Conservation (phyloP, 2,329 filamentous ascomycete genomes). For the Cladosporium sp. region DNA sequence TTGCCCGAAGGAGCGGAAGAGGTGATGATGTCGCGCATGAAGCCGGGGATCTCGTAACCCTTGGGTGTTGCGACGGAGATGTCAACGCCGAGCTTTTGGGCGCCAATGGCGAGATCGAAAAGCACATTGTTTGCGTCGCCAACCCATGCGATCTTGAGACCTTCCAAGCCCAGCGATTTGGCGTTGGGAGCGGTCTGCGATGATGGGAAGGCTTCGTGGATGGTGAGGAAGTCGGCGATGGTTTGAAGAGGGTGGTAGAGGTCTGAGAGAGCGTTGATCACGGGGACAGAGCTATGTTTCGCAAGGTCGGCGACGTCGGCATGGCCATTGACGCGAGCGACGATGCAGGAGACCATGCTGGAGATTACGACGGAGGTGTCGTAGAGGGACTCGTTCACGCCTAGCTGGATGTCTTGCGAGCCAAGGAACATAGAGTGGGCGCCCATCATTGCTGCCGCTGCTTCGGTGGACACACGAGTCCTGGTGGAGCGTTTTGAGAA, state of each 20-base stretch:
- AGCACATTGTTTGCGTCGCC: conserved; percentile 97
- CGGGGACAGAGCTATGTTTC: conserved; percentile 50
- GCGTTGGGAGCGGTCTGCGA: conserved; percentile 33
- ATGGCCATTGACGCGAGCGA: conserved; percentile 55
- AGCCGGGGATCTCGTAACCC: conserved; percentile 76
- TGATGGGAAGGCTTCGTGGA: conserved; percentile 71
- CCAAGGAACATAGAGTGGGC: conserved; percentile 96
- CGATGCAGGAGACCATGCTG: conserved; percentile 58
- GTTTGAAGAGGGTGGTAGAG: conserved; percentile 92
- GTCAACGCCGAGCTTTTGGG: conserved; percentile 82
- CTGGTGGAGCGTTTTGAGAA: conserved; percentile 96
- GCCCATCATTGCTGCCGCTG: conserved; percentile 81
- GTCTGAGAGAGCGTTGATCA: conserved; percentile 69
- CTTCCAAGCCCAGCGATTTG: conserved; percentile 67
- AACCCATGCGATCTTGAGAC: conserved; percentile 91
- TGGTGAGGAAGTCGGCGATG: conserved; percentile 90
- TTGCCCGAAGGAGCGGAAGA: conserved; percentile 41
- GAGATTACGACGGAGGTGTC: conserved; percentile 91
- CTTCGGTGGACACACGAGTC: conserved; percentile 90
- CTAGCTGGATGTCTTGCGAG: conserved; percentile 93
- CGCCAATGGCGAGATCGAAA: conserved; percentile 86
- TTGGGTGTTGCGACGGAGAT: conserved; percentile 82
- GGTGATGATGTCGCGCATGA: conserved; percentile 72
- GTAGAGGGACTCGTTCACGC: conserved; percentile 92
- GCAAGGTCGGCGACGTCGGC: conserved; percentile 51